Conservation (phyloP, 139 green algal genomes). For the Tetradesmus obliquus region DNA sequence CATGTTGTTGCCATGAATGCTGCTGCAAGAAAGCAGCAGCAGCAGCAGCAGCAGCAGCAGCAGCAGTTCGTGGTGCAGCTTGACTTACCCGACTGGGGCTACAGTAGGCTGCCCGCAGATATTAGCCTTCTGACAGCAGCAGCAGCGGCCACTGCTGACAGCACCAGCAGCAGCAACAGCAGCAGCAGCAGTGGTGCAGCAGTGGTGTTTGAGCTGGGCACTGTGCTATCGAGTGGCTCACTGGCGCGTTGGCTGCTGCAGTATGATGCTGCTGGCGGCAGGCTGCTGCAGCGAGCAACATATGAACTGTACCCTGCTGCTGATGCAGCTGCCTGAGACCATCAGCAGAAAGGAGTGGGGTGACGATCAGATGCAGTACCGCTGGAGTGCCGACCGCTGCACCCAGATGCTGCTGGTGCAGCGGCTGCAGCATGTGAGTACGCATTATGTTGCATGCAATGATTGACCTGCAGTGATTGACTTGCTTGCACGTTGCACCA, state of each 20-base stretch:
- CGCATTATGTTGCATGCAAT: too few relatives aligned
- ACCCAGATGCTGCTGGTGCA: too few relatives aligned
- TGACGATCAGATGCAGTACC: too few relatives aligned
- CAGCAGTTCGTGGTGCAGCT: background rate
- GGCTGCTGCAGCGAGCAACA: background rate
- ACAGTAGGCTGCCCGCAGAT: background rate
- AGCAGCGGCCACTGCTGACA: background rate
- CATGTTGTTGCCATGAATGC: background rate
- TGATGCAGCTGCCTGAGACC: background rate
- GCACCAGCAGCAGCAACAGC: background rate
- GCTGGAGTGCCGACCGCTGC: too few relatives aligned
- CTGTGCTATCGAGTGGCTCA: background rate
- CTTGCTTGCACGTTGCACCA: too few relatives aligned
- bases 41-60: background rate
- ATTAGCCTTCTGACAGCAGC: background rate
- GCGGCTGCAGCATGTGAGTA: too few relatives aligned
- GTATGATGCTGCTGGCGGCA: background rate
- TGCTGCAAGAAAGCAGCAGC: background rate
- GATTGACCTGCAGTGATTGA: too few relatives aligned
- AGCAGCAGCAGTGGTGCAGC: background rate
- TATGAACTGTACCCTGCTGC: background rate
- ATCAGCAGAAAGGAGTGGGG: too few relatives aligned
- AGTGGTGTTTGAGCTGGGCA: conserved; percentile 15
- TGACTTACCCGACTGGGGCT: background rate
- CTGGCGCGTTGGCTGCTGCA: background rate